phyloP scores from a whole-genome alignment of 148 eudicot species.

The Beta vulgaris region DNA sequence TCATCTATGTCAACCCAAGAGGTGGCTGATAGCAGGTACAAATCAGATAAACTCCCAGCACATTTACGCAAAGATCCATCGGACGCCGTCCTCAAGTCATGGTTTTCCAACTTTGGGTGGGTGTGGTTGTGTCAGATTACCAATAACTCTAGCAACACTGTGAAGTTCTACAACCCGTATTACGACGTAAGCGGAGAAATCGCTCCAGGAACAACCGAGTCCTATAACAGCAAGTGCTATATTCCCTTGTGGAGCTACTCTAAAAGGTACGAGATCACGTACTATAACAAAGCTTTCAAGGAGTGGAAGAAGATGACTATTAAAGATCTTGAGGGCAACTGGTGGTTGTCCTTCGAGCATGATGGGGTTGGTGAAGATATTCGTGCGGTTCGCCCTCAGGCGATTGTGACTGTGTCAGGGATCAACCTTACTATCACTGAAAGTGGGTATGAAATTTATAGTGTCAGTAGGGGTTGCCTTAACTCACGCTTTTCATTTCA shows the following conservation, averaged over 20 bases:
- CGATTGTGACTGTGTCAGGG: too few species aligned
- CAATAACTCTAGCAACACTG: neutral
- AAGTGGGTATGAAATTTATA: neutral
- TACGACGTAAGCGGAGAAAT: neutral
- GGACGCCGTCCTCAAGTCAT: too few species aligned
- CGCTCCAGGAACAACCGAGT: neutral
- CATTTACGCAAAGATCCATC: too few species aligned
- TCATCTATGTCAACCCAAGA: neutral
- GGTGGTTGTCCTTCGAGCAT: neutral
- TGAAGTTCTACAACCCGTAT: neutral
- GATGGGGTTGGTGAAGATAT: neutral
- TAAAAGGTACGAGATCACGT: neutral
- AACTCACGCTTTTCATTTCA: too few species aligned
- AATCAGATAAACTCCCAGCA: neutral
- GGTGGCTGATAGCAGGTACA: neutral
- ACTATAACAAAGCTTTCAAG: neutral
- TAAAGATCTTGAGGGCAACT: neutral
- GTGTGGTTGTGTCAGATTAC: neutral
- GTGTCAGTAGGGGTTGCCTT: too few species aligned
- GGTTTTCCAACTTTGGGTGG: too few species aligned
- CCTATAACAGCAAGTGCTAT: neutral
- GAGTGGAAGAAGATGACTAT: neutral
- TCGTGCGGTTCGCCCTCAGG: neutral
- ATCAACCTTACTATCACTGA: neutral
- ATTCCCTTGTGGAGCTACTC: neutral